Percentiles rank a stretch among this genome's conserved stretches.
Evolutionary conservation across 1,284 basidiomycete genomes (phyloP).

Genomic region (Fomitopsis palustris): DNA sequence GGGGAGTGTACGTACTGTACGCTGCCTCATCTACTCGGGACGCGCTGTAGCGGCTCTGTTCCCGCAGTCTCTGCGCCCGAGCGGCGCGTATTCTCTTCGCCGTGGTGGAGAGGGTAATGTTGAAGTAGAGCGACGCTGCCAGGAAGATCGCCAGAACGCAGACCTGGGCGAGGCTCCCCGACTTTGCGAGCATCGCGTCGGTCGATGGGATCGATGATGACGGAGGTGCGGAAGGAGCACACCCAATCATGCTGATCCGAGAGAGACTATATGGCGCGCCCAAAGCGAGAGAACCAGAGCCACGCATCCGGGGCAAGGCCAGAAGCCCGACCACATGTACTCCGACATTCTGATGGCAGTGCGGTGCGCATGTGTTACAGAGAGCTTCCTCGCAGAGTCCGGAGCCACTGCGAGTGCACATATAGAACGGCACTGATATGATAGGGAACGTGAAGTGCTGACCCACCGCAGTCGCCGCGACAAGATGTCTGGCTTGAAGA

Average conservation of each 20-base stretch:
- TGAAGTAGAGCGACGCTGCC: slow-evolving; percentile 8
- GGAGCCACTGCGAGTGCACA: neutral
- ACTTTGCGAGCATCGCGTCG: no score
- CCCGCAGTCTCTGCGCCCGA: neutral
- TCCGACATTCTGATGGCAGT: neutral
- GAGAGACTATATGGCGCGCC: no score
- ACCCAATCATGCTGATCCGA: no score
- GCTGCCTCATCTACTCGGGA: neutral
- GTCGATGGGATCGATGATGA: no score
- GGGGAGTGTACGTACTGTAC: neutral
- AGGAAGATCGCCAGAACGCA: slow-evolving; percentile 2
- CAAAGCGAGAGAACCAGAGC: no score
- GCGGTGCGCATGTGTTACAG: neutral
- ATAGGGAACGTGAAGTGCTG: no score
- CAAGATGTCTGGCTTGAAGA: slow-evolving; percentile 3
- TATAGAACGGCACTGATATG: neutral
- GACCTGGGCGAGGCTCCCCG: neutral
- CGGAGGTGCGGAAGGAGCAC: no score
- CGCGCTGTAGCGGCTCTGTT: neutral
- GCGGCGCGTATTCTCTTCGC: slow-evolving; percentile 4
- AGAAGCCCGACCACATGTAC: neutral
- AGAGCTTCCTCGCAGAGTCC: neutral
- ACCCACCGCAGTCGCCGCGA: no score
- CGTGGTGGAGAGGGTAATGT: slow-evolving; percentile 5
- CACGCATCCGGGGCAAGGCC: no score